These are phyloP conservation scores for Mentha longifolia DNA, from an alignment of 257 asterid species.

Conservation along the genomic window DNA sequence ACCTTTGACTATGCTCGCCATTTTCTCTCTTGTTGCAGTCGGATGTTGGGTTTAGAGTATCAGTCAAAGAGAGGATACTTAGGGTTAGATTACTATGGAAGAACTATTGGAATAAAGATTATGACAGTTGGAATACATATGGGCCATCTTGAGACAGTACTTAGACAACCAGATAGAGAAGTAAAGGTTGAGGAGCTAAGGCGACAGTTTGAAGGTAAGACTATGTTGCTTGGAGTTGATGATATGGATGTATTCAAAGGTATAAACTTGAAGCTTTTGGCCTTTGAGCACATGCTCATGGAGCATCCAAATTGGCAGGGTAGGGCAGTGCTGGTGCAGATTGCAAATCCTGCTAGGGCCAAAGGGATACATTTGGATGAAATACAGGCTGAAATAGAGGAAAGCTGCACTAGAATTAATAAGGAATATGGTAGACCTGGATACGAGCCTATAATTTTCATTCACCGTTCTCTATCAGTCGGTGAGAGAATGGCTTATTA, in stretches of 20 bases:
- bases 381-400: slow-evolving; percentile 64
- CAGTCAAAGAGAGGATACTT: slow-evolving; percentile 81
- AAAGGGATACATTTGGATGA: slow-evolving; percentile 62
- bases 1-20: slow-evolving; percentile 84
- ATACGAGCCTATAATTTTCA: slow-evolving; percentile 65
- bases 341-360: slow-evolving; percentile 72
- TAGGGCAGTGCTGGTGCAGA: slow-evolving; percentile 74
- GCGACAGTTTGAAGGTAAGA: slow-evolving; percentile 67
- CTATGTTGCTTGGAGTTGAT: slow-evolving; percentile 76
- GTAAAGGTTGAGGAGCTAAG: slow-evolving; percentile 53
- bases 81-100: slow-evolving; percentile 77
- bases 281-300: slow-evolving; percentile 75
- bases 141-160: slow-evolving; percentile 71
- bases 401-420: slow-evolving; percentile 62
- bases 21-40: slow-evolving; percentile 81
- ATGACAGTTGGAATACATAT: slow-evolving; percentile 84
- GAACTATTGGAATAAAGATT: slow-evolving; percentile 79
- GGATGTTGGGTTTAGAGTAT: slow-evolving; percentile 84
- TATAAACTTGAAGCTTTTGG: slow-evolving; percentile 69
- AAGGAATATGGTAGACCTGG: slow-evolving; percentile 65
- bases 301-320: slow-evolving; percentile 75
- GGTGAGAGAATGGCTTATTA: slow-evolving; percentile 76
- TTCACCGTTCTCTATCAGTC: slow-evolving; percentile 52
- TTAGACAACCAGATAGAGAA: slow-evolving; percentile 62
- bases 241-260: slow-evolving; percentile 87